These are phyloP conservation scores for Aspergillus bombycis DNA, from an alignment of 2,329 filamentous ascomycete genomes.

Conservation along the genomic window DNA sequence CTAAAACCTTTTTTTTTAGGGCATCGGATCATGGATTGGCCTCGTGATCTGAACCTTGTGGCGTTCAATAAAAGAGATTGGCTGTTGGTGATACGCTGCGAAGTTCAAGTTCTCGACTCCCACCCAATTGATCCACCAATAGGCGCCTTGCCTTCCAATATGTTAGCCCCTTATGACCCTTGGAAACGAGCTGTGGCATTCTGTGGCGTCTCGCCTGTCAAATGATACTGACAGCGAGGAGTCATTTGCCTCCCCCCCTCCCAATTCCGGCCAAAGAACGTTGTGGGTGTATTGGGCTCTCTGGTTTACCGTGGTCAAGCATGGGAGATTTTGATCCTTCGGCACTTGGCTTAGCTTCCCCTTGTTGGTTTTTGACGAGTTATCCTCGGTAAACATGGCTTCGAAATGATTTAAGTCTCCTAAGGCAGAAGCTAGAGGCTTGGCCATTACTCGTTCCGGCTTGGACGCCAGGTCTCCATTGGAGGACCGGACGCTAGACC, in stretches of 20 bases:
- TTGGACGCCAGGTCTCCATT: slow-evolving; percentile 3
- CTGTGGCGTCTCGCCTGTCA: neutral
- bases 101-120: neutral
- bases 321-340: neutral
- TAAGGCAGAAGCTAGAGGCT: slow-evolving; percentile 15
- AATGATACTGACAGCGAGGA: neutral
- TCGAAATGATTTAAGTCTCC: slow-evolving; percentile 4
- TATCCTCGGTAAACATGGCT: slow-evolving; percentile 10
- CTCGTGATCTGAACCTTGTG: neutral
- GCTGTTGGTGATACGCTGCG: neutral
- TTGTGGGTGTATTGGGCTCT: neutral
- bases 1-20: neutral
- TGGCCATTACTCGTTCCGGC: slow-evolving; percentile 14
- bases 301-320: neutral
- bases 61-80: neutral
- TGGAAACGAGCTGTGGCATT: neutral
- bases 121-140: slow-evolving; percentile 2
- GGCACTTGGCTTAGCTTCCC: neutral
- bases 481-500: slow-evolving; percentile 11
- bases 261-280: neutral
- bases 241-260: slow-evolving; percentile 6
- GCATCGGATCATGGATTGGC: neutral
- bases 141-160: neutral
- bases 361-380: neutral
- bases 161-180: neutral